Evolutionary conservation across 1,139 yeast species (phyloP).

Genomic region (Kodamaea alishanica): DNA sequence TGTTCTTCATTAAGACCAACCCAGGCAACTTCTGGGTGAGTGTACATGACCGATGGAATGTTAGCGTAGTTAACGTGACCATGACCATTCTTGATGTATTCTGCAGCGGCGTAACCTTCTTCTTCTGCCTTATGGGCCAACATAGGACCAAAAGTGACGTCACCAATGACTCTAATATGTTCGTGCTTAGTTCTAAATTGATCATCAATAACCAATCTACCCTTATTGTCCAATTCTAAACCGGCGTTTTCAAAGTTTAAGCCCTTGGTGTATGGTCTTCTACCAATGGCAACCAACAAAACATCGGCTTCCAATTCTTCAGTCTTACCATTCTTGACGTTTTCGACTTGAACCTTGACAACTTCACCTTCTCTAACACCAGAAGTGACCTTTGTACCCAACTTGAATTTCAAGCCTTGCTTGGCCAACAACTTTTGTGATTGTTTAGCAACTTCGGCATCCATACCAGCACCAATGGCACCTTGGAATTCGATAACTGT

Average conservation of each 20-base stretch:
- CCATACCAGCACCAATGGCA: conserved; percentile 95
- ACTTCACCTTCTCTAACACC: conserved; percentile 86
- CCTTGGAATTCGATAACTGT: conserved; percentile 89
- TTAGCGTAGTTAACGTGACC: conserved; percentile 98
- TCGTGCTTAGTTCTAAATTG: conserved; percentile 89
- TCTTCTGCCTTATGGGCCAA: conserved; percentile 99
- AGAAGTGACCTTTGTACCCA: conserved; percentile 84
- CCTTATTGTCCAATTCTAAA: conserved; percentile 84
- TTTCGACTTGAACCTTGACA: conserved; percentile 86
- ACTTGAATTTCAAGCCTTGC: conserved; percentile 93
- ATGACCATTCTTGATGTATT: conserved; percentile 85
- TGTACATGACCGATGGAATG: conserved; percentile 97
- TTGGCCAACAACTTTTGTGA: conserved; percentile 86
- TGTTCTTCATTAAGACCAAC: conserved; percentile 96
- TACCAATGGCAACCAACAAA: conserved; percentile 93
- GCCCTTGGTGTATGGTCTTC: conserved; percentile 95
- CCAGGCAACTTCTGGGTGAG: conserved; percentile 99
- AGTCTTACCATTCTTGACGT: conserved; percentile 79
- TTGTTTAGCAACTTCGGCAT: conserved; percentile 85
- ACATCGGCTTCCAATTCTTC: conserved; percentile 87
- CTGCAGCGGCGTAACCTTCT: conserved; percentile 98
- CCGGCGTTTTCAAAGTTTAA: conserved; percentile 86
- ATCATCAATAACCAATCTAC: conserved; percentile 90
- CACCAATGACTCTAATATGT: conserved; percentile 97
- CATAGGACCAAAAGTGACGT: conserved; percentile 98